Conservation (phyloP, 768 basidiomycete species). For the Leccinum uliginosum region DNA sequence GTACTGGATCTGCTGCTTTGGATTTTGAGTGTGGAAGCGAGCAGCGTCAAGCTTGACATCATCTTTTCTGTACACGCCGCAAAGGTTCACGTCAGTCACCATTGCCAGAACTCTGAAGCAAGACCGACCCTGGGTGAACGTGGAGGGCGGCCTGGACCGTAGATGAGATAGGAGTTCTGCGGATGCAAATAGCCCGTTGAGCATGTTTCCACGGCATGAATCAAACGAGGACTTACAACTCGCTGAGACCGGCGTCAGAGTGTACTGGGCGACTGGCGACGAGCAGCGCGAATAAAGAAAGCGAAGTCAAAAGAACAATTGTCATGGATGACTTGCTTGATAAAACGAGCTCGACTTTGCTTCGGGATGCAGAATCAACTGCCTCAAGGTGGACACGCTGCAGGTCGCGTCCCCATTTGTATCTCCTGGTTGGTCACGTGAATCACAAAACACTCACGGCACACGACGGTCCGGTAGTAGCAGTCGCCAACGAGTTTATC, state of each 20-base stretch:
- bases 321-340: constrained; percentile 28
- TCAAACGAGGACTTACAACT: constrained; percentile 25
- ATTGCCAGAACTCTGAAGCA: constrained; percentile 6
- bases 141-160: constrained; percentile 34
- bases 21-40: constrained; percentile 29
- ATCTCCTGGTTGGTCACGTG: constrained; percentile 20
- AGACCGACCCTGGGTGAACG: constrained; percentile 34
- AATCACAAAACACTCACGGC: constrained; percentile 1
- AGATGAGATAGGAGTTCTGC: constrained; percentile 10
- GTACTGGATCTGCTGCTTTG: constrained; percentile 28
- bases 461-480: constrained; percentile 6
- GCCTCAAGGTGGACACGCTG: constrained; percentile 23
- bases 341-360: constrained; percentile 8
- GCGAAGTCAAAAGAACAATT: constrained; percentile 34
- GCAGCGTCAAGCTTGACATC: constrained; percentile 17
- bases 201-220: constrained; percentile 11
- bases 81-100: constrained; percentile 10
- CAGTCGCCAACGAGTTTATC: background rate
- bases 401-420: constrained; percentile 25
- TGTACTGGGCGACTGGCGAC: constrained; percentile 39
- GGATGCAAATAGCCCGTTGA: constrained; percentile 9
- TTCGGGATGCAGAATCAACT: constrained; percentile 16
- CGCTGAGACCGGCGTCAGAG: constrained; percentile 20
- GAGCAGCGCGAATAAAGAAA: constrained; percentile 41
- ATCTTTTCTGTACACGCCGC: constrained; percentile 17